Evolutionary conservation across 2,329 filamentous ascomycete species (phyloP), one percentile per base, ranked within the genome.

Genomic region (Metarhizium robertsii): DNA sequence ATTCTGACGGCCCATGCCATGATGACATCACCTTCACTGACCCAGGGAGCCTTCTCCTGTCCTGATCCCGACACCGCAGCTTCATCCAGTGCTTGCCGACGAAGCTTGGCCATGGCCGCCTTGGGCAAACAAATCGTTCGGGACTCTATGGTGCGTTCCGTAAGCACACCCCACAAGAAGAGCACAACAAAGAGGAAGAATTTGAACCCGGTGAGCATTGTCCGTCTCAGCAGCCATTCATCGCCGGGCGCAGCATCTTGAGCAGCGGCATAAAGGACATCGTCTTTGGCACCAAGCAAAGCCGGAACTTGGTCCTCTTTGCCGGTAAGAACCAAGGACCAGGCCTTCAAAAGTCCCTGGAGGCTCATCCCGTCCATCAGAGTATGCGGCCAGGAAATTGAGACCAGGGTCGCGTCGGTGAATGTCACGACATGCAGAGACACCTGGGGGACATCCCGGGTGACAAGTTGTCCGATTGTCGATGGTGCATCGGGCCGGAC

Each of bases 391-490:
- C 71, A 79, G 2, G 66, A 65, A 0, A 81, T 58, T 0, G 69
- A 68, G 2, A 82, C 66, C 0, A 81, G 61, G 0, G 79, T 82
- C 0, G 75, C 74, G 55, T 83, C 74, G 3, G 60, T 62, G 61
- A 82, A 81, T 0, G 71, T 71, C 3, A 73, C 71, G 46, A 81
- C 66, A 57, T 78, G 75, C 4, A 81, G 64, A 4, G 70, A 69
- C 4, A 81, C 61, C 60, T 75, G 73, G 0, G 78, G 77, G 18
- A 60, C 64, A 60, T 79, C 76, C 4, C 62, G 58, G 47, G 64
- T 61, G 13, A 76, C 50, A 57, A 73, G 76, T 54, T 78, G 75
- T 1, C 68, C 62, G 0, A 76, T 58, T 3, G 58, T 67, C 14
- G 20, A 50, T 2, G 30, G 13, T 6, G 49, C 25, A 13, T 42